phyloP scores from a whole-genome alignment of 805 yeast genomes.

The Pichia cabralensis region DNA sequence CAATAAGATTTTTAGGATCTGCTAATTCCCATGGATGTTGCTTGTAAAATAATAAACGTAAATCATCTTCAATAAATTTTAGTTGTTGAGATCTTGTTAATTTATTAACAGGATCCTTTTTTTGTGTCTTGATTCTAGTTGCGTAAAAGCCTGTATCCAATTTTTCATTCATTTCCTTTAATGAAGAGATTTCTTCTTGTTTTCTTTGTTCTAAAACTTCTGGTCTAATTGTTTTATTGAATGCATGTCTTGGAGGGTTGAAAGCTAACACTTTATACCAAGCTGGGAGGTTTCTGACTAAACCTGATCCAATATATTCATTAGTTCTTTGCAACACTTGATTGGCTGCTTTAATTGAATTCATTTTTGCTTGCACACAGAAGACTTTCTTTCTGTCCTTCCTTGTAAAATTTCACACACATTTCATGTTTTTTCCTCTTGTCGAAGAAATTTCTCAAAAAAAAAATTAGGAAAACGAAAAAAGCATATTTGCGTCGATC shows the following conservation, averaged over 20 bases:
- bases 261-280: constrained; percentile 85
- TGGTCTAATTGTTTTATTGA: constrained; percentile 35
- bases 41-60: constrained; percentile 71
- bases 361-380: constrained; percentile 35
- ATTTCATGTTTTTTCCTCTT: not conserved
- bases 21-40: constrained; percentile 99
- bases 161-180: constrained; percentile 10
- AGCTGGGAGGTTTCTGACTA: constrained; percentile 64
- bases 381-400: not conserved
- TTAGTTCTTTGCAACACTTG: constrained; percentile 76
- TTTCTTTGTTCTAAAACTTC: constrained; percentile 18
- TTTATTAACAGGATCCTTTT: constrained; percentile 25
- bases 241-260: constrained; percentile 67
- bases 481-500: not conserved
- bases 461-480: not conserved
- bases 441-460: not conserved
- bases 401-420: not conserved
- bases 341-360: constrained; percentile 66
- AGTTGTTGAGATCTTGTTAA: constrained; percentile 46
- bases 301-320: constrained; percentile 58
- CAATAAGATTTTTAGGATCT: constrained; percentile 75
- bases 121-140: constrained; percentile 36
- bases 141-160: constrained; percentile 24
- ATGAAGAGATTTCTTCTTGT: constrained; percentile 13
- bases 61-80: constrained; percentile 62